These are phyloP conservation scores for Ophiostoma tasmaniense DNA, from an alignment of 2,329 filamentous ascomycete genomes.

Conservation along the genomic window DNA sequence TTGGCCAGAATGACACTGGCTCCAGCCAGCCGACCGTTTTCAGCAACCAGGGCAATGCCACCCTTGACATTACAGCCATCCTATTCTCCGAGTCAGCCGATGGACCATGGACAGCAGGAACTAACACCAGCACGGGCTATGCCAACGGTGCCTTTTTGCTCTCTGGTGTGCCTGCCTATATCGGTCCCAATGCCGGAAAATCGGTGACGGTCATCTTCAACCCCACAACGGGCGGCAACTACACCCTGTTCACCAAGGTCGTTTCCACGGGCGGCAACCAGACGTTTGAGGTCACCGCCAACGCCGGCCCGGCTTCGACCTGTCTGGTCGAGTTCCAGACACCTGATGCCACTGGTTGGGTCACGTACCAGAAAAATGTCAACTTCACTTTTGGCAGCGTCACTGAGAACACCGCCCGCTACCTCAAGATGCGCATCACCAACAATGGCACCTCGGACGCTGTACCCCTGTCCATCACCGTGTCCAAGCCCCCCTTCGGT, in stretches of 20 bases:
- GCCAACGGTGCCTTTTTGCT: conserved; percentile 42
- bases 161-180: conserved; percentile 35
- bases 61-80: conserved; percentile 37
- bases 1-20: conserved; percentile 32
- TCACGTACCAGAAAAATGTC: conserved; percentile 33
- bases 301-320: conserved; percentile 40
- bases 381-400: conserved; percentile 50
- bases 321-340: conserved; percentile 49
- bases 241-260: conserved; percentile 40
- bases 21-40: conserved; percentile 38
- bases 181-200: conserved; percentile 33
- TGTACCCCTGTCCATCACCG: conserved; percentile 44
- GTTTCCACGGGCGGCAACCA: conserved; percentile 41
- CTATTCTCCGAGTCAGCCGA: conserved; percentile 35
- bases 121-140: conserved; percentile 26
- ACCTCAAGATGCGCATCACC: conserved; percentile 43
- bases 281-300: conserved; percentile 40
- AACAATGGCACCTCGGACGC: conserved; percentile 44
- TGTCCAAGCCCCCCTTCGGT: conserved; percentile 54
- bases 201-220: conserved; percentile 41
- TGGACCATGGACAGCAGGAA: conserved; percentile 36
- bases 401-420: conserved; percentile 39
- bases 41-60: conserved; percentile 40
- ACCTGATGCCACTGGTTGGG: conserved; percentile 42
- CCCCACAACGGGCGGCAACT: conserved; percentile 38